Conservation (phyloP, 1,139 yeast genomes). For the Geotrichum aggregatum region DNA sequence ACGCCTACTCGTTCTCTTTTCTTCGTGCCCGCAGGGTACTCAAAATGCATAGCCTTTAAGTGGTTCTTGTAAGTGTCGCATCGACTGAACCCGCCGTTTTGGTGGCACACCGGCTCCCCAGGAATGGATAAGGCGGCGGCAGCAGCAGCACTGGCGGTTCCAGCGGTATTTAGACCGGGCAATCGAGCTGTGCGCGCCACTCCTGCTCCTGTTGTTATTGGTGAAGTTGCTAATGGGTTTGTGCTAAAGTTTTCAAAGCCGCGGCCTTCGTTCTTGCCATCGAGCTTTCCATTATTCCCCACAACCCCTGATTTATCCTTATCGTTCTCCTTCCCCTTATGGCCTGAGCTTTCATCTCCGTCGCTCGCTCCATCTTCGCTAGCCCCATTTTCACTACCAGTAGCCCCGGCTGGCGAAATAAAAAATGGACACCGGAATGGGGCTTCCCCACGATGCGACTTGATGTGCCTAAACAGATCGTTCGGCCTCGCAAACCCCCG, state of each 20-base stretch:
- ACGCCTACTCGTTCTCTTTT: constrained; percentile 69
- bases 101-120: constrained; percentile 55
- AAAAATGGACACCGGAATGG: constrained; percentile 38
- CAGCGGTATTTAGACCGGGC: too few relatives aligned
- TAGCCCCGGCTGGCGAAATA: too few relatives aligned
- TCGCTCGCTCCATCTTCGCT: constrained; percentile 3
- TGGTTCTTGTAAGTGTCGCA: constrained; percentile 92
- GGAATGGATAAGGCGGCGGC: constrained; percentile 80
- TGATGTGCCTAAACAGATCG: constrained; percentile 77
- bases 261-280: too few relatives aligned
- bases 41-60: constrained; percentile 82
- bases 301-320: too few relatives aligned
- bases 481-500: constrained; percentile 87
- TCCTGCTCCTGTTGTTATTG: constrained; percentile 21
- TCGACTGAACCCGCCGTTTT: constrained; percentile 76
- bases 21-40: constrained; percentile 81
- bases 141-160: constrained; percentile 80
- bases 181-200: too few relatives aligned
- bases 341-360: too few relatives aligned
- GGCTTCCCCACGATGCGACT: constrained; percentile 54
- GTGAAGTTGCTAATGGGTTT: constrained; percentile 15
- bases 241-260: too few relatives aligned
- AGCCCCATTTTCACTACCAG: not conserved
- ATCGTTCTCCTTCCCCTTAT: too few relatives aligned
- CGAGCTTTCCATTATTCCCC: too few relatives aligned